Evolutionary conservation across 2,329 filamentous ascomycete species (phyloP).

Genomic region (Xylariaceae sp.): DNA sequence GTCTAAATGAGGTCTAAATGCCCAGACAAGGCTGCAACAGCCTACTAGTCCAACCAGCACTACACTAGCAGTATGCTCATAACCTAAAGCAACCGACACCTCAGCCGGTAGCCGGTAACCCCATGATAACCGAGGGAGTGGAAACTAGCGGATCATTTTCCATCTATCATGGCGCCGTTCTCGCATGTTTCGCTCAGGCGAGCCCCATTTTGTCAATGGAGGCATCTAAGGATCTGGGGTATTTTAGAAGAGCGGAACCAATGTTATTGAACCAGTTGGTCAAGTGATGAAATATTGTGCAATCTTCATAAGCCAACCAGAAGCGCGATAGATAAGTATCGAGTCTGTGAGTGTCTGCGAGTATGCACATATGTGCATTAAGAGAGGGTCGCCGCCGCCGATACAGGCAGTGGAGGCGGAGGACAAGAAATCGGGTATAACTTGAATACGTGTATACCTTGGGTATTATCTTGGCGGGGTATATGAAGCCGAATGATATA

Average conservation of each 20-base stretch:
- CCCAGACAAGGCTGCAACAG: not conserved
- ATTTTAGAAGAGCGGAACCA: conserved; percentile 8
- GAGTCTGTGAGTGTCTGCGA: conserved; percentile 1
- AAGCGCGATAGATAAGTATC: conserved; percentile 1
- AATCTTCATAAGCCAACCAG: conserved; percentile 24
- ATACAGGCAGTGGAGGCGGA: not conserved
- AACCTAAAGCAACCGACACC: not conserved
- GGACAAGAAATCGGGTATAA: not conserved
- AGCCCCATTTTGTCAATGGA: conserved; percentile 14
- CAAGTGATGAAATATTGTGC: conserved; percentile 29
- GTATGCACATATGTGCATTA: conserved; percentile 2
- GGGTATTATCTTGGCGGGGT: not conserved
- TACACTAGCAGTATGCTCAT: too few species aligned
- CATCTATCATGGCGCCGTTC: not conserved
- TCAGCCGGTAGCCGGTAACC: not conserved
- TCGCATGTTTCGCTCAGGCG: conserved; percentile 1
- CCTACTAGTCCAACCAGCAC: too few species aligned
- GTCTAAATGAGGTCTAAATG: not conserved
- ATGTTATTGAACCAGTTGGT: conserved; percentile 12
- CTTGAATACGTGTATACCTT: too few species aligned
- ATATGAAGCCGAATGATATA: not conserved
- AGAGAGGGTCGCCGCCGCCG: not conserved
- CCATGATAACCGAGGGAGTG: not conserved
- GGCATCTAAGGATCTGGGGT: conserved; percentile 18
- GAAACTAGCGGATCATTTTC: not conserved